Base-by-base conservation (phyloP, 2,329 filamentous ascomycete genomes). In the Fusarium sp. region DNA sequence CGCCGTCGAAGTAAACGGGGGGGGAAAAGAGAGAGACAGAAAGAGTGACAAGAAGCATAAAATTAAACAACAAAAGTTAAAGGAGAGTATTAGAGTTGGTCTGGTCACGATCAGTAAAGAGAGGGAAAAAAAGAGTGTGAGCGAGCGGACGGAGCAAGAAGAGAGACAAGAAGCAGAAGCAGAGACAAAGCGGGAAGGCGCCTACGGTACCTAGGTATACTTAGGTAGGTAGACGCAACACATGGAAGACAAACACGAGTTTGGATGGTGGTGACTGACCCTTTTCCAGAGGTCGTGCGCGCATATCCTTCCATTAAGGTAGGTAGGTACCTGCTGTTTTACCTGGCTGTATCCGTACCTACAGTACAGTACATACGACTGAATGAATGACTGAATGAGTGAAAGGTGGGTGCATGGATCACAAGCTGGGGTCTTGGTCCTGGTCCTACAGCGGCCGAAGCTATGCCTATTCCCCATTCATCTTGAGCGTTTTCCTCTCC, bases 71-170 rank as follows among this genome's bases (percentile, higher is more conserved):
- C 41, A 40, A 51, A 42, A 18, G 23, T 23, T 38, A 55, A 67
- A 70, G 33, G 67, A 70, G 47, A 57, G 67, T 62, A 70, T 70
- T 60, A 67, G 46, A 49, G 67, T 55, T 45, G 62, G 52, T 59
- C 60, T 45, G 58, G 47, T 59, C 60, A 64, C 38, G 41, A 54
- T 50, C 40, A 30, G 23, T 45, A 55, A 66, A 54, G 46, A 53
- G 51, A 41, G 44, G 50, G 41, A 34, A 36, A 56, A 23, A 23
- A 52, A 9, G 28, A 28, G 40, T 26, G 28, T 18, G 49, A 42
- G 46, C 50, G 44, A 51, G 40, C 49, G 47, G 49, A 58, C 52
- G 61, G 40, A 62, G 67, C 55, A 62, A 40, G 64, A 62, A 61
- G 57, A 56, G 59, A 58, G 47, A 50, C 40, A 71, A 54, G 45